Conservation (phyloP, 495 filamentous ascomycete genomes). For the Penicillium subrubescens region DNA sequence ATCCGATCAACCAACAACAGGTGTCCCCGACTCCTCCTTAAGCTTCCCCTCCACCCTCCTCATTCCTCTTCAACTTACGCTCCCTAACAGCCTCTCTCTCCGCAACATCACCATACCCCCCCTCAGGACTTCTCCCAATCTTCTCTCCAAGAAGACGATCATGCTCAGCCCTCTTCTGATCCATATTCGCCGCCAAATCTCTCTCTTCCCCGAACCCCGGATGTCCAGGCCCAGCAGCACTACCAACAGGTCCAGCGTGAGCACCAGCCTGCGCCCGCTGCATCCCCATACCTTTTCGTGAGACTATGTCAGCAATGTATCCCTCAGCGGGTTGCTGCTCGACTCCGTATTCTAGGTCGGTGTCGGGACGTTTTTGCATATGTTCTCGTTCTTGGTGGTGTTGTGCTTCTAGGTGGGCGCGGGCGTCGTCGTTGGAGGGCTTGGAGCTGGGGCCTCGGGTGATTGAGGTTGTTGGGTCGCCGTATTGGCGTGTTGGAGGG, state of each 20-base stretch:
- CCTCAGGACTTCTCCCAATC: slow-evolving; percentile 24
- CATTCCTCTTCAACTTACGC: slow-evolving; percentile 33
- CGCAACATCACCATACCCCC: slow-evolving; percentile 12
- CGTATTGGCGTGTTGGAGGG: slow-evolving; percentile 29
- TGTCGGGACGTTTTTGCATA: slow-evolving; percentile 26
- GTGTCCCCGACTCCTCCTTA: slow-evolving; percentile 31
- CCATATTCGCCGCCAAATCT: slow-evolving; percentile 44
- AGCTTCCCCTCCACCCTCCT: slow-evolving; percentile 36
- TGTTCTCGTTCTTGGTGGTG: slow-evolving; percentile 18
- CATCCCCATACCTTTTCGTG: slow-evolving; percentile 39
- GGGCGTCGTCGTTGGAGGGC: slow-evolving; percentile 41
- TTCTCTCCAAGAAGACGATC: slow-evolving; percentile 40
- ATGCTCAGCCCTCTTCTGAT: slow-evolving; percentile 50
- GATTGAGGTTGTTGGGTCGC: slow-evolving; percentile 38
- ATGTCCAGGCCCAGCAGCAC: slow-evolving; percentile 29
- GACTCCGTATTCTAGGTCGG: slow-evolving; percentile 55
- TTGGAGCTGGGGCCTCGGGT: slow-evolving; percentile 40
- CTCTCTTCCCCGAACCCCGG: slow-evolving; percentile 41
- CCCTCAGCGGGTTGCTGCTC: slow-evolving; percentile 58
- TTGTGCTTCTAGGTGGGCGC: slow-evolving; percentile 19
- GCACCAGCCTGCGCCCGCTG: slow-evolving; percentile 41
- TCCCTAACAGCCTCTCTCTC: slow-evolving; percentile 35
- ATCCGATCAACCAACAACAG: slow-evolving; percentile 26
- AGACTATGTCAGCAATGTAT: slow-evolving; percentile 52
- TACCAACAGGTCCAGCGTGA: slow-evolving; percentile 41